phyloP scores from a whole-genome alignment of 108 stramenopile species.

The Skeletonema costatum region DNA sequence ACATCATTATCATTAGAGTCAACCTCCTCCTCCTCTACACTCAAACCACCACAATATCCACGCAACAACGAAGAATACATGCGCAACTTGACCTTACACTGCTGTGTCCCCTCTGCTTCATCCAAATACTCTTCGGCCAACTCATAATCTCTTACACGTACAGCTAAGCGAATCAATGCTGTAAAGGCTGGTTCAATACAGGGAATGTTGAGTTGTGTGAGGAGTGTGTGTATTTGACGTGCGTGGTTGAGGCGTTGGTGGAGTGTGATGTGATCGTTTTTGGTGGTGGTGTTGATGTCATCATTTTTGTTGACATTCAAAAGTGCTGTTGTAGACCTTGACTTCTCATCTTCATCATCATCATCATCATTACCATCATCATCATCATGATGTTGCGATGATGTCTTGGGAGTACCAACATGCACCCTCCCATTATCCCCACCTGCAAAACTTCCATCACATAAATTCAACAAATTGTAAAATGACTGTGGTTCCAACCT shows the following conservation, averaged over 20 bases:
- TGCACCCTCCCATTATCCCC: conserved; percentile 47
- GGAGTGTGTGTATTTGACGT: conserved; percentile 66
- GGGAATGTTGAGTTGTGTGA: conserved; percentile 60
- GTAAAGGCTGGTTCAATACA: conserved; percentile 83
- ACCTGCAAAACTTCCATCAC: conserved; percentile 65
- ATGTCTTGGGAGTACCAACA: conserved; percentile 71
- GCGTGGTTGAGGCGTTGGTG: conserved; percentile 59
- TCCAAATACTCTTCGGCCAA: conserved; percentile 56
- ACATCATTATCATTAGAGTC: too few relatives aligned
- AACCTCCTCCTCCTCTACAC: conserved; percentile 16
- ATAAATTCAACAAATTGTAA: conserved; percentile 83
- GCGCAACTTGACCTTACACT: conserved; percentile 80
- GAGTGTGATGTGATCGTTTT: conserved; percentile 17
- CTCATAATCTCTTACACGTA: conserved; percentile 49
- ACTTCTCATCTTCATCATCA: background rate
- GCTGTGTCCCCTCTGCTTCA: conserved; percentile 66
- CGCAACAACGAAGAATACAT: conserved; percentile 68
- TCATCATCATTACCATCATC: conserved; percentile 1
- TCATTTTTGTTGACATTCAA: background rate
- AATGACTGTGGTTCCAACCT: conserved; percentile 73
- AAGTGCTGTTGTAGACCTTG: background rate
- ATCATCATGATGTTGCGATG: background rate
- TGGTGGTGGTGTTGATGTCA: conserved; percentile 3
- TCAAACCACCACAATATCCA: conserved; percentile 59
- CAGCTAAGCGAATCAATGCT: conserved; percentile 74